Conservation (phyloP, 169 alveolate species). For the Amoebophrya sp. region DNA sequence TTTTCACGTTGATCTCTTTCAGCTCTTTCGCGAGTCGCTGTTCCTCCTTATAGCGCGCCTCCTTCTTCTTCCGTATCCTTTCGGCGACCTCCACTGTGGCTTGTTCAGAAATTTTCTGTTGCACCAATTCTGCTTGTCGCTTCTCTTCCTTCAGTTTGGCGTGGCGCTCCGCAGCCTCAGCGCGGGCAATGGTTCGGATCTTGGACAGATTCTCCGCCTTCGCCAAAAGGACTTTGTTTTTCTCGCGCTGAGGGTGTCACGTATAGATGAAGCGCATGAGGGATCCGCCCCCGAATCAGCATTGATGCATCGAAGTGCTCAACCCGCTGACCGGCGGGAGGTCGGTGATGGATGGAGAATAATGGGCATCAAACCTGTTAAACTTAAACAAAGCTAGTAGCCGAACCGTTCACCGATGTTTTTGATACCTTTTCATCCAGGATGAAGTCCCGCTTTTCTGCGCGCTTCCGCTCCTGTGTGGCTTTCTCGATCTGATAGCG, state of each 20-base stretch:
- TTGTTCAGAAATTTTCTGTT: neutral
- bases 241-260: neutral
- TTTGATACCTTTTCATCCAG: neutral
- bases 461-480: neutral
- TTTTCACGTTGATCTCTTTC: neutral
- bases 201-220: neutral
- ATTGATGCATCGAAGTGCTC: too few species aligned
- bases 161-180: neutral
- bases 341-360: too few species aligned
- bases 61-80: neutral
- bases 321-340: too few species aligned
- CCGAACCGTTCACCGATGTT: too few species aligned
- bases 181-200: neutral
- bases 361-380: too few species aligned
- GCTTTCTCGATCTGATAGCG: neutral
- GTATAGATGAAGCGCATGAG: too few species aligned
- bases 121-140: neutral
- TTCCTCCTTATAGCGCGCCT: neutral
- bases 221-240: neutral
- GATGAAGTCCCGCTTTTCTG: neutral
- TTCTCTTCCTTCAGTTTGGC: neutral
- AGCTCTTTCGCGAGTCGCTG: neutral
- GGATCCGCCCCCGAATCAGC: too few species aligned
- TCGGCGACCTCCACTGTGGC: neutral
- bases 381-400: too few species aligned